Evolutionary conservation across 2,329 filamentous ascomycete species (phyloP), one percentile per base, ranked within the genome.

Genomic region (Aspergillus pseudoviridinutans): DNA sequence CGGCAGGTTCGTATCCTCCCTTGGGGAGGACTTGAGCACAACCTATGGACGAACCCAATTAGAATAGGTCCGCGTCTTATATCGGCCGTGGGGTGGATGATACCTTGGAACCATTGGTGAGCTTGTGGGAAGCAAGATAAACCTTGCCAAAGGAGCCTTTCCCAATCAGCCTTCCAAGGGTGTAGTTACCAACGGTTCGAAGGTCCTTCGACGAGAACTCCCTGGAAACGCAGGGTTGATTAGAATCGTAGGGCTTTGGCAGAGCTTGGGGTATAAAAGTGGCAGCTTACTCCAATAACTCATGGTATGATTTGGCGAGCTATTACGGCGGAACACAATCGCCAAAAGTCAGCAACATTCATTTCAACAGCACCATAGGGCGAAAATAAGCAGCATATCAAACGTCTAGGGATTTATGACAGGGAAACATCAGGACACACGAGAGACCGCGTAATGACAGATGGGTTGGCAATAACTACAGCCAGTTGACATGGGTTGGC

Each of bases 91-190:
- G 24, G 41, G 24, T 17, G 22, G 7, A 27, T 25, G 61, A 44
- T 70, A 93, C 92, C 86, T 97, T 97, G 72, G 92, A 96, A 70
- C 92, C 93, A 86, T 97, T 97, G 70, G 91, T 97, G 75, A 99
- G 91, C 76, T 97, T 97, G 76, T 99, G 94, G 49, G 88, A 87
- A 58, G 93, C 94, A 58, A 99, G 83, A 75, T 99, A 99, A 69
- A 99, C 94, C 78, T 97, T 97, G 68, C 94, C 94, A 76, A 99
- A 99, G 62, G 92, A 97, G 57, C 94, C 94, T 73, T 97, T 99
- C 65, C 94, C 94, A 72, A 99, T 96, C 58, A 99, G 81, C 58
- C 87, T 87, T 49, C 94, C 94, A 57, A 99, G 84, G 38, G 87
- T 88, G 76, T 99, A 99, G 79, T 97, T 97, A 66, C 94, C 94